A percentile compares a stretch with the other conserved stretches of the same genome.
Conservation (phyloP, 441 rosid genomes). For the Euphorbia celastroides region DNA sequence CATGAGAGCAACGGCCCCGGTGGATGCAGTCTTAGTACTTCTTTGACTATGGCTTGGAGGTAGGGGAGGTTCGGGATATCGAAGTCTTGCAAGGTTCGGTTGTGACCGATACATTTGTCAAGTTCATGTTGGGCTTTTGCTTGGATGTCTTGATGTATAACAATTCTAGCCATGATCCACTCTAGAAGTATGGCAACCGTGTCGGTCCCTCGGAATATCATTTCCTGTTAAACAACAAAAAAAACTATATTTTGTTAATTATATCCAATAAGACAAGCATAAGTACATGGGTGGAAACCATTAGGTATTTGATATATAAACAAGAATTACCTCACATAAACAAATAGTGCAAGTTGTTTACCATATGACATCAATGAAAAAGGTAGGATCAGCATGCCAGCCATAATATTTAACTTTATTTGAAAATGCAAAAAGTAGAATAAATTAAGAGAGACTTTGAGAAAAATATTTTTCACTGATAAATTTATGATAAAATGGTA, state of each 20-base stretch:
- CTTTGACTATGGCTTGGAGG: slow-evolving; percentile 56
- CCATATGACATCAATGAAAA: background rate
- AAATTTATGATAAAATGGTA: background rate
- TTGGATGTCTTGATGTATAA: slow-evolving; percentile 47
- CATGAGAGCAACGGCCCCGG: slow-evolving; percentile 75
- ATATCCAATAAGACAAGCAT: too few species aligned
- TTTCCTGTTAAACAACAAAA: slow-evolving; percentile 31
- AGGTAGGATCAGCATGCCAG: background rate
- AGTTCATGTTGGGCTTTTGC: slow-evolving; percentile 44
- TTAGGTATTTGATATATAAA: too few species aligned
- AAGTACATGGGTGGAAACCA: too few species aligned
- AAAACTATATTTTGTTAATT: too few species aligned
- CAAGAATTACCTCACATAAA: background rate
- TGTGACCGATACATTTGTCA: slow-evolving; percentile 25
- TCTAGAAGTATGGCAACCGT: slow-evolving; percentile 56
- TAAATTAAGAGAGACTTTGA: background rate
- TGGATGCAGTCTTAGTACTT: slow-evolving; percentile 54
- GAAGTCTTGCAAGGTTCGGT: slow-evolving; percentile 35
- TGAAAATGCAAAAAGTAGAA: background rate
- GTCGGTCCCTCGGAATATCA: slow-evolving; percentile 60
- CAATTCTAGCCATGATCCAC: slow-evolving; percentile 62
- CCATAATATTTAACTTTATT: background rate
- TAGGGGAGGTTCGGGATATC: slow-evolving; percentile 53
- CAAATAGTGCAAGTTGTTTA: background rate
- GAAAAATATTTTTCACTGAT: background rate